Base-by-base conservation (phyloP, 257 asterid species). In the Hygrophila difformis region DNA sequence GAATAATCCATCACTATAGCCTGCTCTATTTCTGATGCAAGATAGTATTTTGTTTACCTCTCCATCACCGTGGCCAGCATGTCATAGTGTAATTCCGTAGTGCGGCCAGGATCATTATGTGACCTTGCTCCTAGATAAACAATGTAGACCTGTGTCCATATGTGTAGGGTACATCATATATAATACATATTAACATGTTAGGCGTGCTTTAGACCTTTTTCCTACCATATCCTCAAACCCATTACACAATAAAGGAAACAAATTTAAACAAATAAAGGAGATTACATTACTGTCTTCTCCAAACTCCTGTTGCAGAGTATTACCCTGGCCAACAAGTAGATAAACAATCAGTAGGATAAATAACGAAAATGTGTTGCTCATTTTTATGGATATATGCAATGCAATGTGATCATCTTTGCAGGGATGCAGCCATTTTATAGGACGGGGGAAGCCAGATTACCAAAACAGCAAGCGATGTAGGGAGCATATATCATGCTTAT, bases 41-140 rank as follows among this genome's bases (percentile, higher is more conserved):
- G 19, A 3, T 0, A 16, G 11, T 43, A 6, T 7, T 3, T 18
- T 5, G 5, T 8, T 39, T 59, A 71, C 87, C 80, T 74, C 56
- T 68, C 73, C 55, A 71, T 66, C 13, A 74, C 48, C 7, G 55
- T 45, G 12, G 67, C 20, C 17, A 78, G 83, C 65, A 78, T 66
- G 21, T 67, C 52, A 44, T 63, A 64, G 62, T 78, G 88, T 28
- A 62, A 38, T 29, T 59, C 57, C 3, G 73, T 71, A 43, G 66
- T 40, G 31, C 60, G 64, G 7, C 68, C 38, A 7, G 66, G 71
- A 57, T 78, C 66, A 5, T 71, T 22, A 21, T 71, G 74, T 15
- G 56, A 57, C 60, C 55, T 68, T 39, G 49, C 71, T 39, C 88
- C 88, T 22, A 78, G 54, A 40, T 71, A 78, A 49, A 74, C 66